Evolutionary conservation across 2,329 filamentous ascomycete species (phyloP), one percentile per base, ranked within the genome.

Genomic region (Colletotrichum godetiae): DNA sequence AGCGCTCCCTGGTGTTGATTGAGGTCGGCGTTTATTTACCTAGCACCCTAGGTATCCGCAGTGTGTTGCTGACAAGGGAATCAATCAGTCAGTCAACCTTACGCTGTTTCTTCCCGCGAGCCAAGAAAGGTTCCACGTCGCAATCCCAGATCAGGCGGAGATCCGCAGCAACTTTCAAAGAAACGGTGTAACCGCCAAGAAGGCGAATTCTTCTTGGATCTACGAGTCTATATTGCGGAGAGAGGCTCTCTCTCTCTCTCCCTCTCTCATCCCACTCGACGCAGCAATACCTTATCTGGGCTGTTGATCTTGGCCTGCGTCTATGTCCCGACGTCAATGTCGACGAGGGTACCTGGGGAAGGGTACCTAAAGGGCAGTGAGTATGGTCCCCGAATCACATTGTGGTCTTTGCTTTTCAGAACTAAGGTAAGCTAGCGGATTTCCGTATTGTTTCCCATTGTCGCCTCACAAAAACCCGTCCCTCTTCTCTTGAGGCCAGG

Each of bases 91-190:
- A 29, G 46, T 35, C 56, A 55, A 11, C 42, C 7, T 19, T n/a
- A 19, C 24, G 52, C 37, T 42, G 56, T 59, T 37, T 53, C 24
- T 60, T n/a, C 29, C n/a, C 29, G 13, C 33, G 8, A 61, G 66
- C 53, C 56, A 60, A 57, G 55, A 33, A 53, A 46, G 42, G 33
- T 61, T 69, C 59, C 60, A 69, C 35, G 57, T 64, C 53, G 52
- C 33, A 70, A 22, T 35, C 66, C 66, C 31, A 69, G 59, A 69
- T 60, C 59, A 33, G 59, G 58, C n/a, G 35, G 35, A 67, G 69
- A 53, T 68, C 53, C 42, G 59, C 55, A 29, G 66, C 70, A 35
- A 29, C 27, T 42, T 13, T 55, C 37, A 19, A 22, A 52, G 63
- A 53, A 60, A 49, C n/a, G 35, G 66, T 59, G 60, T 64, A 65